These are phyloP conservation scores for Pulveroboletus sp. DNA, from an alignment of 768 basidiomycete genomes.

Conservation along the genomic window DNA sequence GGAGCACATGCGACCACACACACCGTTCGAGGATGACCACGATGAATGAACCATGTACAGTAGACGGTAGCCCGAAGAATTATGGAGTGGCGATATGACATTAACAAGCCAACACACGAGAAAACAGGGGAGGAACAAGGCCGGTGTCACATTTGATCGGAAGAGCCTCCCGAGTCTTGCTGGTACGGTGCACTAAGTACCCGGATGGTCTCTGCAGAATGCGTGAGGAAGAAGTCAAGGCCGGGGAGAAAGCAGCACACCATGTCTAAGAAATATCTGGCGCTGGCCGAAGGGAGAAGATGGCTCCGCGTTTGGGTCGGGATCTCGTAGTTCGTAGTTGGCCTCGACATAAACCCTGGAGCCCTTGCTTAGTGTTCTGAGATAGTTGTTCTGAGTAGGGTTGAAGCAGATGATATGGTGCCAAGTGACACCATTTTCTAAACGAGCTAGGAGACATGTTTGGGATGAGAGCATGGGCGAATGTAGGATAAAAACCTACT, in stretches of 20 bases:
- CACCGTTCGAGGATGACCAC: constrained; percentile 39
- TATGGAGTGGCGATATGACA: not conserved
- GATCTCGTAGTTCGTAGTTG: constrained; percentile 68
- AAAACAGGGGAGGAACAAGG: not conserved
- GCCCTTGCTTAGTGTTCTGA: constrained; percentile 64
- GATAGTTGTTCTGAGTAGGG: constrained; percentile 54
- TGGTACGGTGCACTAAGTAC: constrained; percentile 37
- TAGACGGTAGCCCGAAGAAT: constrained; percentile 3
- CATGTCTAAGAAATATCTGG: constrained; percentile 79
- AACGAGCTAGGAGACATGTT: constrained; percentile 41
- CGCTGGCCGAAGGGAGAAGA: constrained; percentile 67
- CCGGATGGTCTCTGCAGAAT: constrained; percentile 47
- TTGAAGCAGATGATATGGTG: constrained; percentile 74
- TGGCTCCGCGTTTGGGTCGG: constrained; percentile 61
- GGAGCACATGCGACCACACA: constrained; percentile 32
- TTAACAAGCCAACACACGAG: constrained; percentile 1
- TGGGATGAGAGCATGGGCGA: not conserved
- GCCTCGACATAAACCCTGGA: constrained; percentile 79
- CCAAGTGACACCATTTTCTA: constrained; percentile 57
- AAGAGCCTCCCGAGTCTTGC: constrained; percentile 17
- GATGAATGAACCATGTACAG: constrained; percentile 27
- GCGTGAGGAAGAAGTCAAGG: constrained; percentile 3
- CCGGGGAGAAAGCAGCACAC: constrained; percentile 34
- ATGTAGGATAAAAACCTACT: constrained; percentile 37
- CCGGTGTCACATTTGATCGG: constrained; percentile 17